Base-by-base conservation (phyloP, 768 basidiomycete genomes). In the Mycena capillaripes region DNA sequence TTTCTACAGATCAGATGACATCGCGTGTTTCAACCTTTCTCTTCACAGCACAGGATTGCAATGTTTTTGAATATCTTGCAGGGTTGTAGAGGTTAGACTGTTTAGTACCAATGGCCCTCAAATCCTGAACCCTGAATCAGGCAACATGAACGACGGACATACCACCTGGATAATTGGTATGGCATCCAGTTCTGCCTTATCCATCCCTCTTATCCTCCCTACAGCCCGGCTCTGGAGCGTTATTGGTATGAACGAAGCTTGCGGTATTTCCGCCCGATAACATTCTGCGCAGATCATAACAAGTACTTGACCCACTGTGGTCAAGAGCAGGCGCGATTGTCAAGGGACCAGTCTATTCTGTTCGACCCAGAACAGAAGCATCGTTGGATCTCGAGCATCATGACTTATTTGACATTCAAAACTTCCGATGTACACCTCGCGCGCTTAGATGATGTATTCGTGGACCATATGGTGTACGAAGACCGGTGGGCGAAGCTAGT, bases 11-110 rank as follows among this genome's bases (percentile, higher is more conserved):
- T 76, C 88, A 89, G 50, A 79, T 91, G 76, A 93, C 92, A 4
- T 93, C 92, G 1, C 73, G 74, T 0, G 80, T 82, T 0, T 91
- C 92, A 0, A 91, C 91, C 0, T 92, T 92, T 75, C 88, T 87
- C 0, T 92, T 89, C 70, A 79, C 83, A 4, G 82, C 83, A 12
- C 77, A 83, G 12, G 80, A 86, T 19, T 91, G 88, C 74, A 80
- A 79, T 25, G 79, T 84, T 7, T 87, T 91, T 91, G 52, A 77
- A 85, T 11, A 75, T 91, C 3, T 73, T 93, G 14, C 82, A 81
- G 16, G 72, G 77, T 8, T 85, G 84, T 29, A 81, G 82, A 86
- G 85, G 87, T 65, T 40, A 36, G 1, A 42, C 36, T 46, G 4
- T 25, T 30, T 30, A 3, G n/a, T 32, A n/a, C 7, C 2, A 23